These are phyloP conservation scores for Plasmodium malariae DNA, from an alignment of 169 alveolate species.

Conservation along the genomic window DNA sequence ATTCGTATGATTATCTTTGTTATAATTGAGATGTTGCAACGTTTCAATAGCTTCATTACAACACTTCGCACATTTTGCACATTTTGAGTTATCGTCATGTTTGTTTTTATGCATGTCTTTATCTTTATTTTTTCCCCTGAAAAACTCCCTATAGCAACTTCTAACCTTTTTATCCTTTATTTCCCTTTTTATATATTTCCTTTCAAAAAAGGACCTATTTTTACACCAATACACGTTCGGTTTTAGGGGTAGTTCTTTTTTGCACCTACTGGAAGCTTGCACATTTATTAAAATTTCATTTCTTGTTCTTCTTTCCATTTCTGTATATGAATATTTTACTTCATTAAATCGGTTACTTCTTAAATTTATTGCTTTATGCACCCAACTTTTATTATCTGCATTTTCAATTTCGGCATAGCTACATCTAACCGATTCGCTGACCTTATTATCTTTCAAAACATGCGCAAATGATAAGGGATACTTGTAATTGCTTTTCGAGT, in stretches of 20 bases:
- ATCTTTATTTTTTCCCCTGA: slow-evolving; percentile 12
- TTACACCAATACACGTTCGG: slow-evolving; percentile 30
- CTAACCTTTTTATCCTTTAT: not conserved
- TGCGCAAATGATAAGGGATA: too few species aligned
- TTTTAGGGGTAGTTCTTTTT: slow-evolving; percentile 18
- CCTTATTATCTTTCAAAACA: not conserved
- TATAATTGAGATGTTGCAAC: too few species aligned
- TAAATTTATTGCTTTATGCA: too few species aligned
- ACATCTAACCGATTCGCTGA: not conserved
- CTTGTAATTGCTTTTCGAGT: too few species aligned
- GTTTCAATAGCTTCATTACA: too few species aligned
- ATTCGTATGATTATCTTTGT: too few species aligned
- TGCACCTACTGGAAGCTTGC: not conserved
- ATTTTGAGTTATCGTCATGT: too few species aligned
- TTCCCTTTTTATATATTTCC: not conserved
- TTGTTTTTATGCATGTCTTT: too few species aligned
- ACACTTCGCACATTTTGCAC: too few species aligned
- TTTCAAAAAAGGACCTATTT: slow-evolving; percentile 30
- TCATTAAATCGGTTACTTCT: not conserved
- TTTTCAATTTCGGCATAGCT: not conserved
- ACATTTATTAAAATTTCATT: not conserved
- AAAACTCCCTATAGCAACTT: not conserved
- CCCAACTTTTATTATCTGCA: not conserved
- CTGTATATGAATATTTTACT: not conserved
- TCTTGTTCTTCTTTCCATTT: not conserved